Evolutionary conservation across 1,284 basidiomycete genomes (phyloP).

Genomic region (Schizophyllum amplum): DNA sequence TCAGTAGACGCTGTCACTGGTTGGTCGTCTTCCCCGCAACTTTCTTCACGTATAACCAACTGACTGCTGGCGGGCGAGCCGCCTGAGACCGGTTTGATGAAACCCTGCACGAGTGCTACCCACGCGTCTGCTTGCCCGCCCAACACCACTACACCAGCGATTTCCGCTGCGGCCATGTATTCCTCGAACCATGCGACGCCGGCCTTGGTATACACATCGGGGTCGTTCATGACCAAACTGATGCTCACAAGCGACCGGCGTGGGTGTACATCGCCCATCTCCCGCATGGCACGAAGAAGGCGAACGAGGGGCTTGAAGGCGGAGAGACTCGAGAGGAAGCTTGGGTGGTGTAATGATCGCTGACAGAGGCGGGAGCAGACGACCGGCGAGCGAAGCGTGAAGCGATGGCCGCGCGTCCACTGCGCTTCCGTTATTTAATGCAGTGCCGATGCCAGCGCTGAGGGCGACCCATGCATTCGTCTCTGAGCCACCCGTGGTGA

Average conservation of each 20-base stretch:
- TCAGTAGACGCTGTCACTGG: too few relatives aligned
- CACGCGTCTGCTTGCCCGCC: slow-evolving; percentile 38
- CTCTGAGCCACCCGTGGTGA: slow-evolving; percentile 25
- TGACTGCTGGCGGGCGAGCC: too few relatives aligned
- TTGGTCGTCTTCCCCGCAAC: too few relatives aligned
- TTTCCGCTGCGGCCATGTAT: slow-evolving; percentile 36
- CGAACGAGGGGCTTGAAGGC: not conserved
- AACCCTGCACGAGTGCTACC: slow-evolving; percentile 34
- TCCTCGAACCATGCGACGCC: slow-evolving; percentile 36
- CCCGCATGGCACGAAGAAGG: not conserved
- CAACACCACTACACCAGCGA: slow-evolving; percentile 34
- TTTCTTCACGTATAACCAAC: too few relatives aligned
- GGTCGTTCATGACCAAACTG: not conserved
- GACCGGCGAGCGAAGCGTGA: not conserved
- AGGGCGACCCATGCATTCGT: slow-evolving; percentile 28
- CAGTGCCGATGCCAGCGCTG: not conserved
- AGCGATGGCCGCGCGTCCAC: too few relatives aligned
- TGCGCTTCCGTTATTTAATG: too few relatives aligned
- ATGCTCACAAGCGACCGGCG: not conserved
- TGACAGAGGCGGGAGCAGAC: not conserved
- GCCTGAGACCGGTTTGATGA: too few relatives aligned
- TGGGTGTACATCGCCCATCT: not conserved
- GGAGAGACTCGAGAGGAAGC: not conserved
- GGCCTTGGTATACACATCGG: slow-evolving; percentile 29
- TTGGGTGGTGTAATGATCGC: not conserved